A percentile compares a stretch with the other conserved stretches of the same genome.
Conservation (phyloP, 495 filamentous ascomycete species). For the Diplogelasinospora grovesii region DNA sequence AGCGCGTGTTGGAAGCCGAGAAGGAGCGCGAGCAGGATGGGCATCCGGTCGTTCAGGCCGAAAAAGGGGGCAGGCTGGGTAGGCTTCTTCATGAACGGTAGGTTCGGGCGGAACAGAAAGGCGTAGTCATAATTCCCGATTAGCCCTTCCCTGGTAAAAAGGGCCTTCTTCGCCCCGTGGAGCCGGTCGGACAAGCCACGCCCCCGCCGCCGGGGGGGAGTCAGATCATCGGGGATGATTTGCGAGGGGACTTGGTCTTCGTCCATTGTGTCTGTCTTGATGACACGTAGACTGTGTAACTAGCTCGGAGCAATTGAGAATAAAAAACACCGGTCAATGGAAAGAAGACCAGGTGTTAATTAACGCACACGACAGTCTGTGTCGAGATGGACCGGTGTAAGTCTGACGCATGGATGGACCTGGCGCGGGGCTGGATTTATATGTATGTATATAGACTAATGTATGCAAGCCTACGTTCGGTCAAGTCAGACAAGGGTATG, state of each 20-base stretch:
- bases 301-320: not conserved
- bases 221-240: conserved; percentile 36
- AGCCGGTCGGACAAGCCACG: conserved; percentile 25
- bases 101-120: conserved; percentile 63
- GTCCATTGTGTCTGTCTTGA: conserved; percentile 31
- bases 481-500: no score
- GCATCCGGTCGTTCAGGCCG: conserved; percentile 77
- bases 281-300: not conserved
- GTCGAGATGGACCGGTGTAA: no score
- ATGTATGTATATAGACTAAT: no score
- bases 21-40: conserved; percentile 64
- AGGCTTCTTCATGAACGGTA: conserved; percentile 72
- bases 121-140: conserved; percentile 82
- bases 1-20: conserved; percentile 45
- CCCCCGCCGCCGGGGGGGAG: conserved; percentile 23
- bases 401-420: no score
- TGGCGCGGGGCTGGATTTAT: no score
- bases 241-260: conserved; percentile 41
- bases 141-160: conserved; percentile 59
- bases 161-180: conserved; percentile 25
- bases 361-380: no score
- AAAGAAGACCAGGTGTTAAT: not conserved
- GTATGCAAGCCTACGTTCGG: no score
- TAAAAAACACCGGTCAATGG: not conserved
- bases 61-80: conserved; percentile 71